Evolutionary conservation across 1,284 basidiomycete genomes (phyloP).

Genomic region (Ganoderma multipileum): DNA sequence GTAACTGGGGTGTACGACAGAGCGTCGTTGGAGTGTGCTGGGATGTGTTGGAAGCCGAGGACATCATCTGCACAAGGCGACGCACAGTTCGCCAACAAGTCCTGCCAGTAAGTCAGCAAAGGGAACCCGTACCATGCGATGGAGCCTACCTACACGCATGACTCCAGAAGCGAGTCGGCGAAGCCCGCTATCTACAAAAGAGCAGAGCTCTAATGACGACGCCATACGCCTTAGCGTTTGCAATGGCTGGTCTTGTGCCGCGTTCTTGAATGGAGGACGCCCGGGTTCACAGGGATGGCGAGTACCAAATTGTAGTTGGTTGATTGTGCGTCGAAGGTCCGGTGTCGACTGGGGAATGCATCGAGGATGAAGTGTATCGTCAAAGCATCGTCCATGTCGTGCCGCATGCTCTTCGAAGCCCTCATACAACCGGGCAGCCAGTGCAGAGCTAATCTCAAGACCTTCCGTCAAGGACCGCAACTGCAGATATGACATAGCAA

Average conservation of each 20-base stretch:
- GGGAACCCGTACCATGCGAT: no score
- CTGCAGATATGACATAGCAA: constrained; percentile 79
- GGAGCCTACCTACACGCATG: constrained; percentile 16
- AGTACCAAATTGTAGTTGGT: constrained; percentile 31
- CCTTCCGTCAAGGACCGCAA: constrained; percentile 69
- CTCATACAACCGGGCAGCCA: constrained; percentile 21
- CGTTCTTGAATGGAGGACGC: background rate
- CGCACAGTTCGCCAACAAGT: constrained; percentile 16
- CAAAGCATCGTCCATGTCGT: background rate
- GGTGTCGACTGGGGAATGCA: background rate
- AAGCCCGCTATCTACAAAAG: constrained; percentile 24
- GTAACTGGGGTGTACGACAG: constrained; percentile 16
- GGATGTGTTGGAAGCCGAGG: constrained; percentile 22
- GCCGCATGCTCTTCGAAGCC: background rate
- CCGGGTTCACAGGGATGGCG: background rate
- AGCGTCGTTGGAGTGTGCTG: constrained; percentile 8
- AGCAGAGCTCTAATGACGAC: constrained; percentile 12
- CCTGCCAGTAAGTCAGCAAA: constrained; percentile 6
- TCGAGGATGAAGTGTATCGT: constrained; percentile 19
- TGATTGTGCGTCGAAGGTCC: constrained; percentile 34
- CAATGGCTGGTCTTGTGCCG: constrained; percentile 6
- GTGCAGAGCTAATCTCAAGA: constrained; percentile 18
- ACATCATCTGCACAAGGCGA: constrained; percentile 20
- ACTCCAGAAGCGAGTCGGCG: constrained; percentile 18
- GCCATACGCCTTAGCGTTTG: constrained; percentile 17